Percentiles rank a stretch among this genome's conserved stretches.
Conservation (phyloP, 176 grass and related monocot species). For the Olyra latifolia region DNA sequence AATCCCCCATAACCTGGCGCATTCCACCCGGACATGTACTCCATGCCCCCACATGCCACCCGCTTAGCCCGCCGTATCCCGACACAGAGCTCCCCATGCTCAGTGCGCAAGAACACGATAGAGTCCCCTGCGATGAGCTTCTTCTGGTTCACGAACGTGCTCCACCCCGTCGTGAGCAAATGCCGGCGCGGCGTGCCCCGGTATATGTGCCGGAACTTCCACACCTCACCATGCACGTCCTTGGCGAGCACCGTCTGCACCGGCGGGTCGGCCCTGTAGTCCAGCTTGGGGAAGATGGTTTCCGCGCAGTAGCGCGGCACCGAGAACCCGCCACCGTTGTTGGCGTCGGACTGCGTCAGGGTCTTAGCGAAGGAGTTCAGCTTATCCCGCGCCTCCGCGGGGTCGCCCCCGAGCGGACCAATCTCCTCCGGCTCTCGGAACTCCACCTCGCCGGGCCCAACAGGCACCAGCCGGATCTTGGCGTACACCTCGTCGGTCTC, state of each 20-base stretch:
- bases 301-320: slow-evolving; percentile 75
- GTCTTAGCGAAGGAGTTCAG: slow-evolving; percentile 55
- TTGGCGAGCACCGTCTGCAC: slow-evolving; percentile 58
- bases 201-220: slow-evolving; percentile 81
- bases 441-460: slow-evolving; percentile 31
- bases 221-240: slow-evolving; percentile 64
- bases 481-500: slow-evolving; percentile 74
- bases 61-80: slow-evolving; percentile 57
- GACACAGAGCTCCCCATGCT: slow-evolving; percentile 50
- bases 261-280: slow-evolving; percentile 55
- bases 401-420: background rate
- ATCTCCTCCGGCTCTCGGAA: slow-evolving; percentile 30
- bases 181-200: slow-evolving; percentile 68
- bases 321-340: slow-evolving; percentile 75
- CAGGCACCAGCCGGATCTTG: slow-evolving; percentile 62
- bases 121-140: slow-evolving; percentile 65
- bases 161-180: slow-evolving; percentile 73
- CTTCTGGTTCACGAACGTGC: slow-evolving; percentile 74
- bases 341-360: slow-evolving; percentile 67
- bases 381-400: slow-evolving; percentile 18
- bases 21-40: slow-evolving; percentile 62
- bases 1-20: slow-evolving; percentile 47
- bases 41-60: slow-evolving; percentile 36
- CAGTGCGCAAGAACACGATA: slow-evolving; percentile 57
- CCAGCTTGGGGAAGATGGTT: slow-evolving; percentile 64